Percentiles rank a stretch among this genome's conserved stretches.
Conservation (phyloP, 768 basidiomycete genomes). For the Agaricus sinodeliciosus region DNA sequence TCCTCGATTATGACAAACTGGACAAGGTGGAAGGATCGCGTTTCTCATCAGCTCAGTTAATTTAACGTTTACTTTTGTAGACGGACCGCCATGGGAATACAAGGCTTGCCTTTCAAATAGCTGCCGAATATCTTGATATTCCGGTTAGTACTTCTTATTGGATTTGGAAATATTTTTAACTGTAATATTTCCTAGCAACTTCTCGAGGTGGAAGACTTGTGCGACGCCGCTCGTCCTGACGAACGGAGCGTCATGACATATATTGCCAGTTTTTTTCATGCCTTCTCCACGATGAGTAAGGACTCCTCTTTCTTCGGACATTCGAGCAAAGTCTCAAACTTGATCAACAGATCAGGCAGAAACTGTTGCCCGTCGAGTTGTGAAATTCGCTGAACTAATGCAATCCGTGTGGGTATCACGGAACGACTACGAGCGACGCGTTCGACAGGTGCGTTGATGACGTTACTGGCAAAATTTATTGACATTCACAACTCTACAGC, state of each 20-base stretch:
- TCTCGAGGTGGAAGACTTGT: slow-evolving; percentile 93
- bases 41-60: neutral
- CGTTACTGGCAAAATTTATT: slow-evolving; percentile 6
- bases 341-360: slow-evolving; percentile 76
- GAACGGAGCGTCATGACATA: slow-evolving; percentile 98
- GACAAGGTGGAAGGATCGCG: slow-evolving; percentile 54
- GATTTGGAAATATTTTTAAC: neutral
- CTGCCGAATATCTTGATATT: slow-evolving; percentile 83
- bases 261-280: slow-evolving; percentile 96
- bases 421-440: slow-evolving; percentile 91
- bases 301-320: slow-evolving; percentile 1
- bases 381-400: slow-evolving; percentile 95
- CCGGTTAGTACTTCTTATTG: slow-evolving; percentile 50
- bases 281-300: slow-evolving; percentile 94
- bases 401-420: slow-evolving; percentile 82
- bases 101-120: slow-evolving; percentile 78
- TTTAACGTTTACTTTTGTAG: slow-evolving; percentile 27
- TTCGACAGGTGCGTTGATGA: slow-evolving; percentile 43
- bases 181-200: slow-evolving; percentile 55
- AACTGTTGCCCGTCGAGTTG: slow-evolving; percentile 87
- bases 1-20: slow-evolving; percentile 82
- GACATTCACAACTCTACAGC: slow-evolving; percentile 26
- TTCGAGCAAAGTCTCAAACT: slow-evolving; percentile 8
- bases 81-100: slow-evolving; percentile 79
- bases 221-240: slow-evolving; percentile 82